Conservation (phyloP, 176 grass and related monocot genomes). For the Aegilops longissima region DNA sequence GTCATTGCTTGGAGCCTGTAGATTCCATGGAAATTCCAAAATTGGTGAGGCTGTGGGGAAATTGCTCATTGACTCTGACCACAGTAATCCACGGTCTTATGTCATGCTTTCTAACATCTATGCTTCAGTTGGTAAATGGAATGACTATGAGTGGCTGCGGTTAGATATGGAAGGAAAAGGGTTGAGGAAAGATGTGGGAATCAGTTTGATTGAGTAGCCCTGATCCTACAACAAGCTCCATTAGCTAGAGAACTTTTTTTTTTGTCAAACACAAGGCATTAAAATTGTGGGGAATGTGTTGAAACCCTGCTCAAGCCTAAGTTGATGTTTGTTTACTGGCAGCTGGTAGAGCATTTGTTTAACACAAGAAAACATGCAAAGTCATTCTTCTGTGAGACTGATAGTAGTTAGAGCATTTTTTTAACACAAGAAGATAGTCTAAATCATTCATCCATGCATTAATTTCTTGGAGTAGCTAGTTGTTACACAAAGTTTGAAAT, state of each 20-base stretch:
- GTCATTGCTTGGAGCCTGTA: constrained; percentile 78
- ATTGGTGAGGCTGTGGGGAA: constrained; percentile 60
- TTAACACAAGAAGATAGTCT: neutral
- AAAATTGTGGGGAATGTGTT: constrained; percentile 9
- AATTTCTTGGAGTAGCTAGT: constrained; percentile 16
- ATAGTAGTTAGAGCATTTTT: neutral
- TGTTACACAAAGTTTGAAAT: neutral
- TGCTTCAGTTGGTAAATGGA: constrained; percentile 62
- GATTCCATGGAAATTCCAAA: constrained; percentile 56
- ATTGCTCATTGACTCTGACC: constrained; percentile 41
- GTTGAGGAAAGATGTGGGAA: constrained; percentile 58
- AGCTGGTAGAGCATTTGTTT: neutral
- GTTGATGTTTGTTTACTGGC: constrained; percentile 7
- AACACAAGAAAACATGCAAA: neutral
- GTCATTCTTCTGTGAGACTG: neutral
- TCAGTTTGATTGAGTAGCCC: constrained; percentile 44
- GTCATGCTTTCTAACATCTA: constrained; percentile 87
- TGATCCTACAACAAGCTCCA: constrained; percentile 3
- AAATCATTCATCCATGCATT: neutral
- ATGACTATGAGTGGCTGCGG: constrained; percentile 50
- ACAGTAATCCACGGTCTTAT: constrained; percentile 46
- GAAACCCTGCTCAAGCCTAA: neutral
- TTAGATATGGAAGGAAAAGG: constrained; percentile 61
- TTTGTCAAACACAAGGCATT: neutral
- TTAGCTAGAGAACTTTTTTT: neutral